phyloP scores from a whole-genome alignment of 2,329 filamentous ascomycete genomes.

The Trichoderma guizhouense region DNA sequence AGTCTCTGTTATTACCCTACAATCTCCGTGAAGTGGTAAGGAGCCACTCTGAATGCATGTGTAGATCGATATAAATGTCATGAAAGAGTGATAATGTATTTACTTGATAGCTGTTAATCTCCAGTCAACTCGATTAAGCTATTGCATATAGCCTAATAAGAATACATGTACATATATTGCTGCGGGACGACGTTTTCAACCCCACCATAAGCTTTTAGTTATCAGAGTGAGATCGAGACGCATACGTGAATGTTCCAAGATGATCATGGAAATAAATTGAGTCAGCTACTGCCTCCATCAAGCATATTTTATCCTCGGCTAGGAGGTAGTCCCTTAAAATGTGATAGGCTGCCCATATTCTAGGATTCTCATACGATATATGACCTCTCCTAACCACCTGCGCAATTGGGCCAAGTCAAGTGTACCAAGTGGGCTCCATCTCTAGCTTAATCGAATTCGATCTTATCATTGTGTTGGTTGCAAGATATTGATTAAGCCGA shows the following conservation, averaged over 20 bases:
- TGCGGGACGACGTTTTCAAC: not conserved
- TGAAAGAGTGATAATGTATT: not conserved
- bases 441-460: not conserved
- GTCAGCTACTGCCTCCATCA: not conserved
- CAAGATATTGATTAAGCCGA: not conserved
- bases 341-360: not conserved
- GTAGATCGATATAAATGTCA: not conserved
- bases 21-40: not conserved
- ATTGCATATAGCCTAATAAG: not conserved
- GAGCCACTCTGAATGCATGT: not conserved
- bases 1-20: not conserved
- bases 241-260: not conserved
- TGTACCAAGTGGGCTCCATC: not conserved
- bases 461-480: not conserved
- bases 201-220: not conserved
- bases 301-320: not conserved
- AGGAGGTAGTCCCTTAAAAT: not conserved
- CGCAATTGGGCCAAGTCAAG: not conserved
- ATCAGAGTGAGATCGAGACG: not conserved
- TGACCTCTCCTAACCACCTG: not conserved
- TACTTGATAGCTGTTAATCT: not conserved
- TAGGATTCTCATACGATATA: not conserved
- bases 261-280: not conserved
- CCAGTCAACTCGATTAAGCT: not conserved
- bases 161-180: not conserved